These are phyloP conservation scores for Penicillium paxilli DNA, from an alignment of 495 filamentous ascomycete genomes.

Conservation along the genomic window DNA sequence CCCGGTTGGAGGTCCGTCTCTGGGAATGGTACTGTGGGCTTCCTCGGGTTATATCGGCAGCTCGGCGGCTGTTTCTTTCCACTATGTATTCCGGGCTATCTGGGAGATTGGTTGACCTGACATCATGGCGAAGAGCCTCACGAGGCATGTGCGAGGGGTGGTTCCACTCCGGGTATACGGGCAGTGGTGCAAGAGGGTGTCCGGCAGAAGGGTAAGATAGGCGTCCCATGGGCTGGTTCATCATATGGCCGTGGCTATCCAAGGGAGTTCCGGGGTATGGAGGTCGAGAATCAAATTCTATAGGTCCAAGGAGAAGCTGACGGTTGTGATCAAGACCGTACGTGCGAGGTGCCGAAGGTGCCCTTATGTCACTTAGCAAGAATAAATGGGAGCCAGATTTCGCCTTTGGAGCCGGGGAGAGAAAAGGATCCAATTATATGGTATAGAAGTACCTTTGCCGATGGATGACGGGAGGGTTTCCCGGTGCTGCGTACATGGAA, in stretches of 20 bases:
- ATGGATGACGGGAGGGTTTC: constrained; percentile 37
- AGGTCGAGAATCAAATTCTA: constrained; percentile 35
- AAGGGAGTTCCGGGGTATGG: constrained; percentile 31
- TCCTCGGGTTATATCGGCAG: constrained; percentile 46
- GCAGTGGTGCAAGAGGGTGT: constrained; percentile 26
- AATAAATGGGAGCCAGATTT: constrained; percentile 8
- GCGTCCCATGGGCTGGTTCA: constrained; percentile 27
- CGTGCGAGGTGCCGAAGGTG: constrained; percentile 30
- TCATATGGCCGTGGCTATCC: constrained; percentile 23
- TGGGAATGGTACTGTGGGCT: constrained; percentile 59
- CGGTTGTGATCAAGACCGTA: constrained; percentile 33
- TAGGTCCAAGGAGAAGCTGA: constrained; percentile 17
- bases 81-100: constrained; percentile 43
- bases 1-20: constrained; percentile 74
- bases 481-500: constrained; percentile 32
- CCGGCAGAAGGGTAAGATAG: constrained; percentile 41
- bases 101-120: constrained; percentile 29
- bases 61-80: constrained; percentile 39
- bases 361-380: constrained; percentile 35
- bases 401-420: constrained; percentile 7
- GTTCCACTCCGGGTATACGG: constrained; percentile 40
- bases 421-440: constrained; percentile 8
- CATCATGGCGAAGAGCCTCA: constrained; percentile 34
- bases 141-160: constrained; percentile 32
- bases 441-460: constrained; percentile 45